Base-by-base conservation (phyloP, 2,329 filamentous ascomycete species). In the Alternaria arborescens region DNA sequence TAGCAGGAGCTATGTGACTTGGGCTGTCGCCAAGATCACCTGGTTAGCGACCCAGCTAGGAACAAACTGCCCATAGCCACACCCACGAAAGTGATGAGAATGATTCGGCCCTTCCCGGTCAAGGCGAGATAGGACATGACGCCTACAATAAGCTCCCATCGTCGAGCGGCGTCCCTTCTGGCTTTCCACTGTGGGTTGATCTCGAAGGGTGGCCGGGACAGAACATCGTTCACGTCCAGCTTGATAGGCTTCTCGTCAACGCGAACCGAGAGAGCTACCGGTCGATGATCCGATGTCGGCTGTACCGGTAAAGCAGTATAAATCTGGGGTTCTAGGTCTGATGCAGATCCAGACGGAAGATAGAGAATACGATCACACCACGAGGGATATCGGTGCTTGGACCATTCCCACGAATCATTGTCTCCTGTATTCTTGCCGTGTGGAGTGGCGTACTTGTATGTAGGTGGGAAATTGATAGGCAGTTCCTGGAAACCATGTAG, bases 281-380 rank as follows among this genome's bases (percentile, higher is more conserved):
- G 86, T 30, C 92, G 88, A 79, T 99, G 95, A 76, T 99, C 95
- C 55, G 92, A 95, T 8, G 89, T 91, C n/a, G 87, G 84, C 62
- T 96, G 86, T 2, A 96, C 81, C 1, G 94, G 92, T 28, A 98
- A 82, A 16, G 91, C 87, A 16, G 88, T 84, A 77, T 98, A 98
- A 24, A 78, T 81, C 28, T 85, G 79, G 3, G 88, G 82, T 24
- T 81, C 78, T n/a, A 92, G 84, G 8, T 82, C 22, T 78, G 77
- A 20, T 4, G 67, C 51, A 18, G 69, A 58, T 86, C 87, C 68
- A 10, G 75, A 67, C 2, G 73, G 71, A 3, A 94, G 82, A 77
- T 89, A 98, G 20, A 98, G 82, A 20, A 98, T 89, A 4, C 95
- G 88, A 78, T 98, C 95, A 71, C 93, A 97, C 95, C 94, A 98